Evolutionary conservation across 75 land plant genomes (phyloP).

Genomic region (Sequoia sempervirens): DNA sequence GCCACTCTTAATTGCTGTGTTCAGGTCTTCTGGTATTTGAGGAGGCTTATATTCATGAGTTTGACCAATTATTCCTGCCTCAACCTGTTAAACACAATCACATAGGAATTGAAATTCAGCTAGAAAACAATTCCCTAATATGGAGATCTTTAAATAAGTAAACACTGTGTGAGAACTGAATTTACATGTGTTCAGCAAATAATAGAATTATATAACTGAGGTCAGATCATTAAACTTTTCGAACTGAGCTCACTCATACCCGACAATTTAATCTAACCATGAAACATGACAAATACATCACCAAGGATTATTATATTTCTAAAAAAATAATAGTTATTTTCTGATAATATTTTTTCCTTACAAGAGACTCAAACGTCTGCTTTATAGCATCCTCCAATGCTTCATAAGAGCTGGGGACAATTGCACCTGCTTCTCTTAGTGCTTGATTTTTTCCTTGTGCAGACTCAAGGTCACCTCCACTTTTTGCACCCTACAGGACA

Average conservation of each 20-base stretch:
- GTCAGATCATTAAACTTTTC: not conserved
- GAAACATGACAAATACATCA: not conserved
- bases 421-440: conserved; percentile 78
- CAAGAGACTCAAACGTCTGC: conserved; percentile 70
- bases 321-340: not conserved
- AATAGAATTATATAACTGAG: not conserved
- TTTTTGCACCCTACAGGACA: conserved; percentile 65
- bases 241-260: not conserved
- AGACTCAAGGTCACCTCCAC: conserved; percentile 99
- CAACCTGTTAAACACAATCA: conserved; percentile 37
- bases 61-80: conserved; percentile 64
- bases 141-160: not conserved
- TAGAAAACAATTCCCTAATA: not conserved
- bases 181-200: not conserved
- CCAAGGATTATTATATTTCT: not conserved
- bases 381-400: conserved; percentile 75
- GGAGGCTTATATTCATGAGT: conserved; percentile 73
- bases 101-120: not conserved
- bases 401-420: conserved; percentile 94
- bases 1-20: conserved; percentile 83
- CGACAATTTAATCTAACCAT: not conserved
- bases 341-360: conserved; percentile 24
- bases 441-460: conserved; percentile 97
- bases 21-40: conserved; percentile 92
- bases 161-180: not conserved